Base-by-base conservation (phyloP, 176 grass and related monocot genomes). In the Phoenix roebelenii region DNA sequence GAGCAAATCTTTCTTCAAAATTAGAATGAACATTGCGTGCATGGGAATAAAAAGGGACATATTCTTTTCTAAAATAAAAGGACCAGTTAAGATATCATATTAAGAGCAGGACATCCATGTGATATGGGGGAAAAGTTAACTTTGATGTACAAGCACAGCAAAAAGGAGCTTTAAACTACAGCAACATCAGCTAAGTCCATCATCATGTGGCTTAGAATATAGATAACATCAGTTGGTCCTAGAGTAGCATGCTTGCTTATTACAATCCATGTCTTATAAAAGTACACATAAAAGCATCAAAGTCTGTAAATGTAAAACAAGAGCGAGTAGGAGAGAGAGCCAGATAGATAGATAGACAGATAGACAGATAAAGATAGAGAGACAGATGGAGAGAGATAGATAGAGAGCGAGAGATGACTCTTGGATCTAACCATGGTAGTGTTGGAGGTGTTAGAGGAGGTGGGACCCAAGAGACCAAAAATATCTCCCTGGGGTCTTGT, bases 351-450 rank as follows among this genome's bases (percentile, higher is more conserved):
- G 28, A 30, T 0, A 7, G 28, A 30, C 0, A 30, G 16, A 3
- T 17, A 49, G 69, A 25, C 16, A 6, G 4, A 49, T 35, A 20
- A 20, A 20, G 20, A 9, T 55, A 16, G 7, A 44, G 57, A 49
- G 18, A n/a, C 59, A 50, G 54, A 23, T 15, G 25, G 61, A 23
- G 62, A 60, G 69, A 49, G 69, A 25, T 16, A 49, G 69, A 25
- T 20, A 32, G 76, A 50, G 25, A 58, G 49, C 32, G 55, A 52
- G 29, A 19, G 25, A 19, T 23, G 56, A 9, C 52, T 64, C 63
- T 60, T 82, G 80, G 79, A 79, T 85, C 79, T 86, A 89, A 86
- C 90, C 90, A 95, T 95, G 90, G 83, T 84, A 60, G 85, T 66
- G 72, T 56, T 55, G 64, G 55, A 67, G 74, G 70, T 80, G 75